phyloP scores from a whole-genome alignment of 345 rosid genomes.

The Euphorbia peplus region DNA sequence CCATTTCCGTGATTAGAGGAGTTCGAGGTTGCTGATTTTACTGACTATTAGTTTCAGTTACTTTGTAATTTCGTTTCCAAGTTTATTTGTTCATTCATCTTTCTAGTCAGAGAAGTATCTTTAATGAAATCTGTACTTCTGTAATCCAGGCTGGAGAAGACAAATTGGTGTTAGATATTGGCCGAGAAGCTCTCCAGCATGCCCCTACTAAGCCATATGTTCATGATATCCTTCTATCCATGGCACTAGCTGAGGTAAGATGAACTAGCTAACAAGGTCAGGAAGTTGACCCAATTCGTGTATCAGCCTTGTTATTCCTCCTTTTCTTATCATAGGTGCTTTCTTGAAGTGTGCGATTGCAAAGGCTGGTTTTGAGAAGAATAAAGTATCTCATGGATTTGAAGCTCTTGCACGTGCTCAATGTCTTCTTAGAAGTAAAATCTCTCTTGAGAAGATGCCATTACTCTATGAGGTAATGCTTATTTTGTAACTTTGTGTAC shows the following conservation, averaged over 20 bases:
- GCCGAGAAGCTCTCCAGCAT: conserved; percentile 70
- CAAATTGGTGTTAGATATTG: conserved; percentile 72
- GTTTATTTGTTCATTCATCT: background rate
- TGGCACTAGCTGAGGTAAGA: conserved; percentile 97
- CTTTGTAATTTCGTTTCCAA: background rate
- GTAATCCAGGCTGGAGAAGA: conserved; percentile 79
- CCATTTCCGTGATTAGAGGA: background rate
- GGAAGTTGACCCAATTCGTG: conserved; percentile 28
- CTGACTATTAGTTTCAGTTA: background rate
- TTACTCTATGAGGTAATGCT: conserved; percentile 67
- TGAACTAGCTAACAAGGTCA: conserved; percentile 29
- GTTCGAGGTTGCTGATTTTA: background rate
- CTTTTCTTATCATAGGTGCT: conserved; percentile 61
- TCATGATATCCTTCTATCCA: conserved; percentile 81
- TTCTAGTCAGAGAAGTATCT: background rate
- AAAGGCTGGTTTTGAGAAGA: conserved; percentile 75
- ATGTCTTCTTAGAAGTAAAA: conserved; percentile 74
- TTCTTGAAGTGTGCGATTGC: conserved; percentile 96
- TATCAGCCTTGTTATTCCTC: conserved; percentile 51
- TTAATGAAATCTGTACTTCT: conserved; percentile 18
- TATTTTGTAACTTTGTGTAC: conserved; percentile 2
- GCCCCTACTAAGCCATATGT: conserved; percentile 72
- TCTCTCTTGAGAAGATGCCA: conserved; percentile 67
- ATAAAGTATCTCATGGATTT: conserved; percentile 83
- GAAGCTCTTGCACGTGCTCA: conserved; percentile 99